Percentiles rank a stretch among this genome's conserved stretches.
These are phyloP conservation scores for Saccharomycopsis hybrid DNA, from an alignment of 1,139 yeast genomes.

Conservation along the genomic window DNA sequence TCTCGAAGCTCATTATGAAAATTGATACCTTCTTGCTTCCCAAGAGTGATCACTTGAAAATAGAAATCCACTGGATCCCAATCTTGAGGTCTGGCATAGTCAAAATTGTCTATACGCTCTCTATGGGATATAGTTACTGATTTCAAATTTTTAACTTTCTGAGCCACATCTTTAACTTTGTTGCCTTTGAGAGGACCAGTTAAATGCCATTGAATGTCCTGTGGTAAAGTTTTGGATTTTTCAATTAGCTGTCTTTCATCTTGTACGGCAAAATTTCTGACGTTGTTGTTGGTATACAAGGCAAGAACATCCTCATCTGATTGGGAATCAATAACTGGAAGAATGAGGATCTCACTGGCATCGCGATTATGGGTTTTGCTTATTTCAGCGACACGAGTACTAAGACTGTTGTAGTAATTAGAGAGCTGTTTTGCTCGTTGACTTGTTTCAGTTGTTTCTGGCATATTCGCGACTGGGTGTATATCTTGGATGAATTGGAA, in stretches of 20 bases:
- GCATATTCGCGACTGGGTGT: no score
- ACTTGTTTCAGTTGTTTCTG: no score
- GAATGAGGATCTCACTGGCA: conserved; percentile 33
- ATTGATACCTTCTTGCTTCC: conserved; percentile 87
- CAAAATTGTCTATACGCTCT: conserved; percentile 77
- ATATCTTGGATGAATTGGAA: no score
- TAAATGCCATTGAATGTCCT: no score
- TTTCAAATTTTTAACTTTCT: conserved; percentile 59
- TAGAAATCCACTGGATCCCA: conserved; percentile 35
- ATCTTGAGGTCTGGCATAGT: conserved; percentile 47
- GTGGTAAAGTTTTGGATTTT: no score
- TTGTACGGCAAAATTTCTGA: conserved; percentile 48
- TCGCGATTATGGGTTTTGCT: conserved; percentile 6
- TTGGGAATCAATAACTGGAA: conserved; percentile 86
- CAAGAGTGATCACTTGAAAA: conserved; percentile 85
- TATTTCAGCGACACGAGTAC: conserved; percentile 5
- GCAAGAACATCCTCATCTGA: conserved; percentile 81
- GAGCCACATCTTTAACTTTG: conserved; percentile 79
- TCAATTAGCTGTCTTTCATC: no score
- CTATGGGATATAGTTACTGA: conserved; percentile 82
- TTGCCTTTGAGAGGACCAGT: conserved; percentile 43
- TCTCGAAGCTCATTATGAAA: conserved; percentile 39
- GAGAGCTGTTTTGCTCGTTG: conserved; percentile 28
- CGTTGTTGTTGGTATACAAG: conserved; percentile 47
- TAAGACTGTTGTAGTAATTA: conserved; percentile 30